Percentiles rank a stretch among this genome's conserved stretches.
These are phyloP conservation scores for Botryotinia convoluta DNA, from an alignment of 2,329 filamentous ascomycete genomes.

Conservation along the genomic window DNA sequence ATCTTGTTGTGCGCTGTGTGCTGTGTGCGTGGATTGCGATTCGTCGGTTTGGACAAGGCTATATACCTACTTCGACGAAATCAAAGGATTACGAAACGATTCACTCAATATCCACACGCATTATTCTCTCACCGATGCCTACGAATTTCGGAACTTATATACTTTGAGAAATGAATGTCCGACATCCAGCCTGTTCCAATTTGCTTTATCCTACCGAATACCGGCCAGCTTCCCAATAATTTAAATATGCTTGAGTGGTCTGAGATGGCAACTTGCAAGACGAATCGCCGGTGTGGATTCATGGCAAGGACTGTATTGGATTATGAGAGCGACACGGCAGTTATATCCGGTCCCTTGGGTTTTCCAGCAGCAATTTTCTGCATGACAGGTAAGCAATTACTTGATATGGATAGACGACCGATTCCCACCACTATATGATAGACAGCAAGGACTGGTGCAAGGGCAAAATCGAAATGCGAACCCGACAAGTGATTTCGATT, in stretches of 20 bases:
- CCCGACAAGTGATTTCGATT: background rate
- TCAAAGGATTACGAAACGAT: background rate
- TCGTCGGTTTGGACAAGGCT: background rate
- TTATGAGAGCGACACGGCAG: background rate
- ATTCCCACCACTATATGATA: background rate
- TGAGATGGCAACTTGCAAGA: background rate
- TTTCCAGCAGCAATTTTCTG: background rate
- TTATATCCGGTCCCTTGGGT: background rate
- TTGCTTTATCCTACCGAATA: background rate
- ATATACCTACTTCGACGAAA: background rate
- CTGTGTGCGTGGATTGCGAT: background rate
- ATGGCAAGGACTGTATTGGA: background rate
- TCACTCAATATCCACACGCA: background rate
- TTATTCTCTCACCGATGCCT: background rate
- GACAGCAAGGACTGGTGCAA: background rate
- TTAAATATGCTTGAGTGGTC: background rate
- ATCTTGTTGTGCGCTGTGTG: background rate
- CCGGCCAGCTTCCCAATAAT: background rate
- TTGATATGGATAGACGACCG: background rate
- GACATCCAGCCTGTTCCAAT: background rate
- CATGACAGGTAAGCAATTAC: background rate
- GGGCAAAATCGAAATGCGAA: background rate
- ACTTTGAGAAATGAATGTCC: background rate
- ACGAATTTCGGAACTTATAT: background rate
- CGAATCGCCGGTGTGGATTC: background rate